Conservation (phyloP, 1,284 basidiomycete species). For the Ganoderma multipileum region DNA sequence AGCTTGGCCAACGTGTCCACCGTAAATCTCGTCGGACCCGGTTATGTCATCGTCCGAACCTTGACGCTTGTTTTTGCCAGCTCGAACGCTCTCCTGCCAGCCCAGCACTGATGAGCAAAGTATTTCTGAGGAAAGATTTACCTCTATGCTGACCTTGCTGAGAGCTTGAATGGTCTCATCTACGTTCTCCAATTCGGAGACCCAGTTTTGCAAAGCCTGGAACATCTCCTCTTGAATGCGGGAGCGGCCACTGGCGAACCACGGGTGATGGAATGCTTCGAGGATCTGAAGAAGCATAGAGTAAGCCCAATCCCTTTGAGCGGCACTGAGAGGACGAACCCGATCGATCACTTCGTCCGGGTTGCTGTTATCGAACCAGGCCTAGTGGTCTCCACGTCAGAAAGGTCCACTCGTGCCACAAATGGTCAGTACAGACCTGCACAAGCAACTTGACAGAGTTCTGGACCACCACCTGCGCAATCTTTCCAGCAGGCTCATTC, state of each 20-base stretch:
- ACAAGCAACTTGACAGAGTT: conserved; percentile 70
- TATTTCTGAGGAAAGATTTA: not conserved
- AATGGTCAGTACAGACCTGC: conserved; percentile 45
- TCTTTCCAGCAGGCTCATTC: conserved; percentile 77
- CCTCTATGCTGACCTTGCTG: conserved; percentile 50
- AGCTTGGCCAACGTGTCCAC: conserved; percentile 21
- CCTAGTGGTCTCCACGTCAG: conserved; percentile 39
- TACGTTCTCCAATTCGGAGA: conserved; percentile 55
- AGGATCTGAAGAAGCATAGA: conserved; percentile 50
- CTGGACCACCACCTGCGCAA: conserved; percentile 72
- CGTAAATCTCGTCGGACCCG: conserved; percentile 33
- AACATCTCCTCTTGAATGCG: conserved; percentile 74
- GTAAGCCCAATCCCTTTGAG: conserved; percentile 1
- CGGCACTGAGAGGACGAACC: conserved; percentile 39
- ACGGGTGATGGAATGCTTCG: conserved; percentile 75
- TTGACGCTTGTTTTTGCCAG: conserved; percentile 47
- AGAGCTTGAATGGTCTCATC: conserved; percentile 51
- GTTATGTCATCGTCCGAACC: conserved; percentile 44
- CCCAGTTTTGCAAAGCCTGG: conserved; percentile 63
- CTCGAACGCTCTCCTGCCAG: conserved; percentile 40
- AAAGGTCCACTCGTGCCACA: too few relatives aligned
- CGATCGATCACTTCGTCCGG: conserved; percentile 56
- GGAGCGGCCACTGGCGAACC: conserved; percentile 62
- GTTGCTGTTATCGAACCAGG: conserved; percentile 60
- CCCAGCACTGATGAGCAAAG: not conserved